phyloP scores from a whole-genome alignment of 1,284 basidiomycete genomes.

The Ustilago nuda region DNA sequence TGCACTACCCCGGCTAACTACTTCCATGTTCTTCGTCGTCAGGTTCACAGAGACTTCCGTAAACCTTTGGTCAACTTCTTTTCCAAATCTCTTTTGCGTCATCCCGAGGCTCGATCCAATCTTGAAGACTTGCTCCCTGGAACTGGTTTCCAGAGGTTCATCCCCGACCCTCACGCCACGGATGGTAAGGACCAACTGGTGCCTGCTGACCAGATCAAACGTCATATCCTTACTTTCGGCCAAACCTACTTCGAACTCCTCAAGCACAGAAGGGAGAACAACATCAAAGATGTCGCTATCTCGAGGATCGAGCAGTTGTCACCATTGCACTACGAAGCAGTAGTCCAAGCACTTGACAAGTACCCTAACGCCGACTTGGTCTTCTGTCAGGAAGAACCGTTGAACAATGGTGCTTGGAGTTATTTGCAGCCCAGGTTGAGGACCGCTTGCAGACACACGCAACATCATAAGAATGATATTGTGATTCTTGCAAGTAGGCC shows the following conservation, averaged over 20 bases:
- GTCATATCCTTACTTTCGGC: constrained; percentile 83
- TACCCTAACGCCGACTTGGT: constrained; percentile 93
- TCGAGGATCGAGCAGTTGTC: constrained; percentile 93
- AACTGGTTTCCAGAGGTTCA: constrained; percentile 89
- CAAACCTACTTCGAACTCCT: constrained; percentile 93
- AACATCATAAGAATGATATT: constrained; percentile 84
- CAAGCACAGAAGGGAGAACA: constrained; percentile 69
- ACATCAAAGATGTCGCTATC: constrained; percentile 88
- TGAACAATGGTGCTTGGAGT: constrained; percentile 80
- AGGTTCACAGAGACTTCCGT: constrained; percentile 69
- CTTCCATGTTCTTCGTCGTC: constrained; percentile 69
- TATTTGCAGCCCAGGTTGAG: constrained; percentile 83
- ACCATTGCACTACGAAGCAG: constrained; percentile 89
- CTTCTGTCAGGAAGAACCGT: constrained; percentile 91
- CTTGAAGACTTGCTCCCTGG: constrained; percentile 89
- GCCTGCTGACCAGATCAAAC: constrained; percentile 84
- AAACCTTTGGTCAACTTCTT: constrained; percentile 82
- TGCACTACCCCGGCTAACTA: constrained; percentile 75
- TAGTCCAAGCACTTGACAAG: constrained; percentile 74
- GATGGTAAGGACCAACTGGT: constrained; percentile 75
- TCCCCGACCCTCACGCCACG: constrained; percentile 83
- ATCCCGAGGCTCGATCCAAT: constrained; percentile 87
- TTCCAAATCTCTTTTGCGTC: constrained; percentile 93
- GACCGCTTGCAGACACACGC: constrained; percentile 62
- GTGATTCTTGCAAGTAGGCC: constrained; percentile 65